A percentile compares a stretch with the other conserved stretches of the same genome.
These are phyloP conservation scores for Cryomyces minteri DNA, from an alignment of 495 filamentous ascomycete species.

Conservation along the genomic window DNA sequence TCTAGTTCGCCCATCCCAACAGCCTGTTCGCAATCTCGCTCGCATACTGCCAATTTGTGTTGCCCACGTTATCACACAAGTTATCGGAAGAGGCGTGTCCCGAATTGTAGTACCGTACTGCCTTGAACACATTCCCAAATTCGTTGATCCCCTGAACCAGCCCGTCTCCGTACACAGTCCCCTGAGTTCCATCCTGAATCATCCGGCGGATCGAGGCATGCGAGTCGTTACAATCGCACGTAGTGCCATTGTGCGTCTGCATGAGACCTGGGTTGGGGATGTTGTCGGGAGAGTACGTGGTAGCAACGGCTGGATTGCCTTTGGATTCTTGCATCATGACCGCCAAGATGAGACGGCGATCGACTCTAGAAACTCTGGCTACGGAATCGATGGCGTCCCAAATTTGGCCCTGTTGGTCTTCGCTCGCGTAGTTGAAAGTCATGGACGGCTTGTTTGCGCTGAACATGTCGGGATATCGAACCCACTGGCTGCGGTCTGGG, in stretches of 20 bases:
- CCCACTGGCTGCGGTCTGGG: neutral
- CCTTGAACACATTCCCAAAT: conserved; percentile 2
- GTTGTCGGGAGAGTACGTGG: conserved; percentile 20
- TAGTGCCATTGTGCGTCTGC: conserved; percentile 19
- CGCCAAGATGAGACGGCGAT: conserved; percentile 11
- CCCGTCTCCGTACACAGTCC: conserved; percentile 7
- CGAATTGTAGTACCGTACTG: conserved; percentile 9
- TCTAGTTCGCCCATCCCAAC: neutral
- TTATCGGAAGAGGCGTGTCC: conserved; percentile 3
- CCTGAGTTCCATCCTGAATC: conserved; percentile 8
- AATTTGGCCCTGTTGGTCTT: neutral
- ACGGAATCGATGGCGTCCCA: conserved; percentile 8
- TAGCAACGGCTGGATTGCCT: conserved; percentile 22
- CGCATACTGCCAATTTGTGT: conserved; percentile 8
- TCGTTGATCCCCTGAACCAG: conserved; percentile 6
- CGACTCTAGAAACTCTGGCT: conserved; percentile 2
- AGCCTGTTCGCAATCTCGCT: conserved; percentile 9
- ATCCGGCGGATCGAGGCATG: conserved; percentile 7
- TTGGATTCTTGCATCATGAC: conserved; percentile 12
- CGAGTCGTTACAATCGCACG: conserved; percentile 2
- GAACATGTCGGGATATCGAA: neutral
- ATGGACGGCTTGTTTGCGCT: neutral
- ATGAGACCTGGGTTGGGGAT: conserved; percentile 36
- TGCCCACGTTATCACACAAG: conserved; percentile 2
- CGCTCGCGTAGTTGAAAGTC: neutral